Evolutionary conservation across 345 rosid genomes (phyloP).

Genomic region (Salix suchowensis): DNA sequence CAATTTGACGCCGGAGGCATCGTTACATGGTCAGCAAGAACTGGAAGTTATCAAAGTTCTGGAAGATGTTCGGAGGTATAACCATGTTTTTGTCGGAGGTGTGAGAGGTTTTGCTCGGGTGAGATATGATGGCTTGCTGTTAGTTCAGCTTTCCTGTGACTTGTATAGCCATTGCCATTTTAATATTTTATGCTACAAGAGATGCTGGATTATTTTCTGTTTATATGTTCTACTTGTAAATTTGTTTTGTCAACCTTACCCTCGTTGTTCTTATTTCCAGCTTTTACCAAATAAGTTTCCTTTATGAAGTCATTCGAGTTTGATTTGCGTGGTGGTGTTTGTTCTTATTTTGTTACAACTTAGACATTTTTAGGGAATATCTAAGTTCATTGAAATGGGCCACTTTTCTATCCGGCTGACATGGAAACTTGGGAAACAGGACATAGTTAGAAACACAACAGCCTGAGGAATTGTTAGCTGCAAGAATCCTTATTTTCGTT

Average conservation of each 20-base stretch:
- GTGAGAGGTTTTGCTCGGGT: conserved; percentile 62
- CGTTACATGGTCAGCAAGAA: conserved; percentile 37
- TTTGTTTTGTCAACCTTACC: background rate
- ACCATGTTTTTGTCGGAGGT: conserved; percentile 72
- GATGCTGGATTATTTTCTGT: background rate
- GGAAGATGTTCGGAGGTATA: conserved; percentile 55
- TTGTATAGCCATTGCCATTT: background rate
- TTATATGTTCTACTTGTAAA: background rate
- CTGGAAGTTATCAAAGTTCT: conserved; percentile 55
- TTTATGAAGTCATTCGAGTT: background rate
- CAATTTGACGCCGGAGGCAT: conserved; percentile 53
- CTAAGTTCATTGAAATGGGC: no score
- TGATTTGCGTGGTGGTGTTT: background rate
- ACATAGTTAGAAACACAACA: no score
- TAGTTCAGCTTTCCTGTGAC: background rate
- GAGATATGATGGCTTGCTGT: background rate
- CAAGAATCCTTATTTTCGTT: no score
- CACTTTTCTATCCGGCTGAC: no score
- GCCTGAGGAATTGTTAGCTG: no score
- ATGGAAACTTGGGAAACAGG: no score
- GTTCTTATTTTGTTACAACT: no score
- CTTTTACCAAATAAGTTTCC: background rate
- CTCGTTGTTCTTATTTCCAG: background rate
- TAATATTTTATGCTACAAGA: background rate
- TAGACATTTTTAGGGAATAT: no score